A percentile compares a stretch with the other conserved stretches of the same genome.
Evolutionary conservation across 495 filamentous ascomycete species (phyloP).

Genomic region (Aspergillus heteromorphus): DNA sequence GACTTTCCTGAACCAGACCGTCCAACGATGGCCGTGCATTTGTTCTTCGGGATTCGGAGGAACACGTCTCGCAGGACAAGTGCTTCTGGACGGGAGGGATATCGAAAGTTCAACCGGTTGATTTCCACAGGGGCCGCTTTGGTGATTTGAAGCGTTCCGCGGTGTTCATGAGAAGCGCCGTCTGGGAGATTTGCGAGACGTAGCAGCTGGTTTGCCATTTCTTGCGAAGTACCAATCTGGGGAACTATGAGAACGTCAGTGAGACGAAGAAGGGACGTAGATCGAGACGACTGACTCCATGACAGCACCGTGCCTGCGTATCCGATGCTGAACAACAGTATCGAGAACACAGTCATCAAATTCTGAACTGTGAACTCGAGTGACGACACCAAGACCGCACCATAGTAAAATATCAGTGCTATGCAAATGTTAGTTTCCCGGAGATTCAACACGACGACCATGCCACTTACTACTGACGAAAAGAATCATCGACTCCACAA

Average conservation of each 20-base stretch:
- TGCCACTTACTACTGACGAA: constrained; percentile 56
- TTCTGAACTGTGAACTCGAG: constrained; percentile 44
- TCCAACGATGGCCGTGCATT: constrained; percentile 72
- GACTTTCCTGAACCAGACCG: constrained; percentile 85
- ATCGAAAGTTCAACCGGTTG: constrained; percentile 58
- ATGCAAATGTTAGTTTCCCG: constrained; percentile 8
- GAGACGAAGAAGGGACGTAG: background rate
- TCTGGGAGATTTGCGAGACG: constrained; percentile 59
- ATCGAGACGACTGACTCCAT: constrained; percentile 40
- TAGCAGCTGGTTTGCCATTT: constrained; percentile 68
- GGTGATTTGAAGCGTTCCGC: constrained; percentile 37
- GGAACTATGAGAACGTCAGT: constrained; percentile 48
- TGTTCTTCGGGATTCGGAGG: constrained; percentile 53
- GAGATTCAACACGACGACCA: background rate
- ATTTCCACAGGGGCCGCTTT: constrained; percentile 58
- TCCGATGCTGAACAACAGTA: constrained; percentile 76
- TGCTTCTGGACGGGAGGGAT: constrained; percentile 53
- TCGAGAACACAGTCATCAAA: constrained; percentile 70
- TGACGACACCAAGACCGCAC: constrained; percentile 53
- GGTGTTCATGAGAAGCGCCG: constrained; percentile 52
- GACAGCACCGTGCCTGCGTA: constrained; percentile 62
- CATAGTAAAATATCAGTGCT: constrained; percentile 84
- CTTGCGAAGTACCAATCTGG: constrained; percentile 67
- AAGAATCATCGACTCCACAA: constrained; percentile 62
- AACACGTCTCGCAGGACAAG: constrained; percentile 54